Evolutionary conservation across 2,329 filamentous ascomycete genomes (phyloP).

Genomic region (Sarocladiaceae sp.): DNA sequence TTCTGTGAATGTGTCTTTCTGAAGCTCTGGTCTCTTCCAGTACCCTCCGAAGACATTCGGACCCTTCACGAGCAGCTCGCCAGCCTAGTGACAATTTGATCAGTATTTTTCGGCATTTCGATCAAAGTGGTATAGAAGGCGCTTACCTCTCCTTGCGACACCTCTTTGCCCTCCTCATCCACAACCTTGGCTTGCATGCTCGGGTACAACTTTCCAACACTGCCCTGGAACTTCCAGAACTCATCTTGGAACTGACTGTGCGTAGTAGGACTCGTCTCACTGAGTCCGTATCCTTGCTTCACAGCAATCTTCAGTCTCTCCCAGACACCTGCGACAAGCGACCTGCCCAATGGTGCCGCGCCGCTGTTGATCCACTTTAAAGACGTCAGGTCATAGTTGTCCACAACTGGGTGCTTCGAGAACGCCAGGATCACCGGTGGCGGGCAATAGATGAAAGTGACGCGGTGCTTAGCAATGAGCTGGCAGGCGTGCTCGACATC

Average conservation of each 20-base stretch:
- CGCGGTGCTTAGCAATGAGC: constrained; percentile 67
- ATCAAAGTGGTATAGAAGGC: not conserved
- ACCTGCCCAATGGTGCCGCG: constrained; percentile 77
- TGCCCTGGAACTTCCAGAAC: constrained; percentile 73
- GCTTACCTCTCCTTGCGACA: constrained; percentile 46
- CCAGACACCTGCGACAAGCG: constrained; percentile 75
- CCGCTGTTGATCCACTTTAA: constrained; percentile 84
- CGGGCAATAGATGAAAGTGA: constrained; percentile 78
- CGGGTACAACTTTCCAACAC: constrained; percentile 71
- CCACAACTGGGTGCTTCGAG: constrained; percentile 72
- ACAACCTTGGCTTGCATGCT: constrained; percentile 83
- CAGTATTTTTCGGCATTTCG: not conserved
- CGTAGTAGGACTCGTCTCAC: constrained; percentile 78
- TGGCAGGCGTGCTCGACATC: constrained; percentile 75
- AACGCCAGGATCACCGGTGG: constrained; percentile 80
- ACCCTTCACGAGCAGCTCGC: constrained; percentile 74
- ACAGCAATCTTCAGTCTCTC: constrained; percentile 70
- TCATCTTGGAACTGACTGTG: constrained; percentile 70
- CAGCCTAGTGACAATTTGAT: constrained; percentile 27
- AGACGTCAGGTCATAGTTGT: constrained; percentile 74
- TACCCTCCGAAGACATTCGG: constrained; percentile 81
- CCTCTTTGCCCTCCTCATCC: constrained; percentile 51
- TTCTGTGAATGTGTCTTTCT: constrained; percentile 63
- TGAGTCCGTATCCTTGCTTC: constrained; percentile 91
- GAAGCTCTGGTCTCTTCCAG: constrained; percentile 67